Base-by-base conservation (phyloP, 139 green algal species). In the Coelastrella sp. region DNA sequence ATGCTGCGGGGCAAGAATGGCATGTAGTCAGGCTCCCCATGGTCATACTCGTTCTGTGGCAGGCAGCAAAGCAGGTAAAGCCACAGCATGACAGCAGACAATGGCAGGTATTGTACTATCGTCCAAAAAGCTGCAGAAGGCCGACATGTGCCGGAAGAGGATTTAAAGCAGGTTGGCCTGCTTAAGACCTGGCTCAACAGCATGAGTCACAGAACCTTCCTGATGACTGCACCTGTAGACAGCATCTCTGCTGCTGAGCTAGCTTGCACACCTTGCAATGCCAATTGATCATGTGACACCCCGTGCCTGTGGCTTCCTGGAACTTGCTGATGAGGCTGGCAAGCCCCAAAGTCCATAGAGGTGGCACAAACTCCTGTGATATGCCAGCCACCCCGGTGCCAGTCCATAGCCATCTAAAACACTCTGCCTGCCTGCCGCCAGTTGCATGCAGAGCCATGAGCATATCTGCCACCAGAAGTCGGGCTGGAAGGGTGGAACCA, bases 41-140 rank as follows among this genome's bases (percentile, higher is more conserved):
- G 60, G 41, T 78, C 69, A 32, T 78, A 78, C 4, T 25, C n/a
- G 25, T 53, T 7, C 69, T 78, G 41, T n/a, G n/a, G n/a, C n/a
- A n/a, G n/a, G n/a, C 69, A 78, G 15, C 6, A 57, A 21, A 27
- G 25, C 25, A 15, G 27, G 7, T 9, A 67, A 7, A 67, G 13
- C 17, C 27, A 67, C 13, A n/a, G 13, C 8, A 74, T 5, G 59
- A 67, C 21, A 32, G 59, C 17, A 34, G 19, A 6, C 13, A 35
- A 9, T 27, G 59, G 7, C 7, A 67, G 7, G n/a, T n/a, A n/a
- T n/a, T 67, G 59, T 67, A 19, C 23, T 19, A 35, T 9, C 19
- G 21, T 19, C 25, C 7, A 13, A 35, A 19, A 34, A 19, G 13
- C 67, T 57, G 37, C 23, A 27, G 7, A n/a, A n/a, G n/a, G n/a